Evolutionary conservation across 768 basidiomycete genomes (phyloP).

Genomic region (Lactarius deliciosus): DNA sequence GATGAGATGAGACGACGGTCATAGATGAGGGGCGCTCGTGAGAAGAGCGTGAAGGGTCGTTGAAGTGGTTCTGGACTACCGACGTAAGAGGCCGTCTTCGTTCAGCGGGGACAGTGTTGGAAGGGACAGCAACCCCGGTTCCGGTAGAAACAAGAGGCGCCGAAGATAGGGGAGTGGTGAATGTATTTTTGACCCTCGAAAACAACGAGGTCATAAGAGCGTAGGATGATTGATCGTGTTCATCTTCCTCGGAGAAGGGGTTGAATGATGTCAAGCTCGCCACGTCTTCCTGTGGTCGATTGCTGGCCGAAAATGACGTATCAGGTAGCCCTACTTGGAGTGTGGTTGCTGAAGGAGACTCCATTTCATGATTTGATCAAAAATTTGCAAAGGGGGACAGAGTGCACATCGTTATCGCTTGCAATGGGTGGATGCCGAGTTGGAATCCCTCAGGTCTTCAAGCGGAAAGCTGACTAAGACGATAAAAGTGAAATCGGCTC

Average conservation of each 20-base stretch:
- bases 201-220: slow-evolving; percentile 79
- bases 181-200: slow-evolving; percentile 77
- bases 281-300: slow-evolving; percentile 58
- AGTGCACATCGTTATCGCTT: background rate
- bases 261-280: slow-evolving; percentile 83
- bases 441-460: background rate
- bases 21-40: slow-evolving; percentile 62
- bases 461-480: slow-evolving; percentile 1
- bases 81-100: slow-evolving; percentile 60
- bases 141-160: slow-evolving; percentile 41
- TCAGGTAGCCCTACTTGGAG: slow-evolving; percentile 38
- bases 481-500: background rate
- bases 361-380: slow-evolving; percentile 22
- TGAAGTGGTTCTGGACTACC: slow-evolving; percentile 45
- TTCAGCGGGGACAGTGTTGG: slow-evolving; percentile 42
- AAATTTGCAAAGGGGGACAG: slow-evolving; percentile 1
- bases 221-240: slow-evolving; percentile 85
- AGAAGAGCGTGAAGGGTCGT: slow-evolving; percentile 47
- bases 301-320: slow-evolving; percentile 59
- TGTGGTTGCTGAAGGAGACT: slow-evolving; percentile 8
- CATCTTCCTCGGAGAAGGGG: slow-evolving; percentile 91
- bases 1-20: slow-evolving; percentile 48
- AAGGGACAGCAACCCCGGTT: slow-evolving; percentile 31
- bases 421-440: background rate
- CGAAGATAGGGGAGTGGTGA: slow-evolving; percentile 64